Conservation (phyloP, 805 yeast species). For the Candida namnaoensis region DNA sequence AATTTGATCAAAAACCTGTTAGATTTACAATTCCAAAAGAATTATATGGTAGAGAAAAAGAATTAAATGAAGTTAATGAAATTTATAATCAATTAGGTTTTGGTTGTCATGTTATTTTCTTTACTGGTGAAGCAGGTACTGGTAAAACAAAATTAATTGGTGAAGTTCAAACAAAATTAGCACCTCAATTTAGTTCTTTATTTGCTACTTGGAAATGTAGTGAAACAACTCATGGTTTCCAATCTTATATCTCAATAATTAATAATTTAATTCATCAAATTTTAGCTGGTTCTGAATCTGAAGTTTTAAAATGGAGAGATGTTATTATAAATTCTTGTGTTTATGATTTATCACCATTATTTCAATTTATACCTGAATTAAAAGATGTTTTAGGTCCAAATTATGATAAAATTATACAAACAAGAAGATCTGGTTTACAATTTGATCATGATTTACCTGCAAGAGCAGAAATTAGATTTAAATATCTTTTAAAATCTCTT, state of each 20-base stretch:
- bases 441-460: constrained; percentile 11
- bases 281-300: constrained; percentile 25
- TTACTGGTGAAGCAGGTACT: constrained; percentile 34
- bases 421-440: constrained; percentile 8
- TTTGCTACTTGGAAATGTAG: constrained; percentile 21
- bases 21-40: constrained; percentile 16
- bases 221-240: constrained; percentile 25
- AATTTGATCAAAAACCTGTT: constrained; percentile 1
- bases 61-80: constrained; percentile 14
- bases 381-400: constrained; percentile 32
- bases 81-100: constrained; percentile 9
- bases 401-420: constrained; percentile 20
- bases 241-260: constrained; percentile 27
- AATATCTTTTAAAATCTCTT: constrained; percentile 32
- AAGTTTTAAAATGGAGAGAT: constrained; percentile 31
- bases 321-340: constrained; percentile 27
- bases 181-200: constrained; percentile 18
- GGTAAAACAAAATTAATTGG: constrained; percentile 36
- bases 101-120: constrained; percentile 20
- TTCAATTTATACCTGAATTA: constrained; percentile 35
- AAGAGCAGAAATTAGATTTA: constrained; percentile 29
- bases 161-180: constrained; percentile 27
- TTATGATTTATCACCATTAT: constrained; percentile 32
- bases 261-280: constrained; percentile 32
- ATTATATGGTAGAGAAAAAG: constrained; percentile 21